phyloP scores from a whole-genome alignment of 441 rosid species.

The Populus hybrid region DNA sequence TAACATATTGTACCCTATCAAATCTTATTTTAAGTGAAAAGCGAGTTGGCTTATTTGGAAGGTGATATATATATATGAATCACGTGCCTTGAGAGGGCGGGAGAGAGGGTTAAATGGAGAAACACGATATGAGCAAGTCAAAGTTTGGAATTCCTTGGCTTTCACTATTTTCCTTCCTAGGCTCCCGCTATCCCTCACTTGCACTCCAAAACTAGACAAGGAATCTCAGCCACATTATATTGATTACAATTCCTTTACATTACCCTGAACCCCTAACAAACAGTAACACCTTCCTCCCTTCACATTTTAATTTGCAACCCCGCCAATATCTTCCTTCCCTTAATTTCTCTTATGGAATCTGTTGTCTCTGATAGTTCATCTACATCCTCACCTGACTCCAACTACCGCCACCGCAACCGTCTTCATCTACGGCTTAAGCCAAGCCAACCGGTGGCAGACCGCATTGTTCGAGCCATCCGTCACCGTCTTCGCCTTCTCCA shows the following conservation, averaged over 20 bases:
- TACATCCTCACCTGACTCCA: constrained; percentile 8
- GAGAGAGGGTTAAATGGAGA: neutral
- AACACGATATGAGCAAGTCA: neutral
- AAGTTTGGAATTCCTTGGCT: neutral
- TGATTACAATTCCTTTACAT: neutral
- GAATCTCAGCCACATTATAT: neutral
- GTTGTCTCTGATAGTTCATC: constrained; percentile 28
- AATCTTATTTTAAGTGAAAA: too few relatives aligned
- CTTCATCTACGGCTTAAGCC: constrained; percentile 26
- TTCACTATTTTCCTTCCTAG: neutral
- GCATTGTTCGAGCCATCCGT: constrained; percentile 65
- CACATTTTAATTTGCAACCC: neutral
- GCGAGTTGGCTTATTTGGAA: too few relatives aligned
- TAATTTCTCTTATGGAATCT: constrained; percentile 43
- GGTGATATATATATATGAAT: too few relatives aligned
- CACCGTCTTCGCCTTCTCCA: constrained; percentile 68
- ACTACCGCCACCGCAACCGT: constrained; percentile 21
- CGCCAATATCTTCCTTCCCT: neutral
- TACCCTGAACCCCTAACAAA: neutral
- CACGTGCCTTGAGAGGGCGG: neutral
- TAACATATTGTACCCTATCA: too few relatives aligned
- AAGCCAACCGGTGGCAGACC: constrained; percentile 48
- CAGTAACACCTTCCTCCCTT: neutral
- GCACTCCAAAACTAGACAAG: constrained; percentile 4
- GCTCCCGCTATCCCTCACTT: constrained; percentile 11